phyloP scores from a whole-genome alignment of 1,139 yeast species.

The Candida smagusa region DNA sequence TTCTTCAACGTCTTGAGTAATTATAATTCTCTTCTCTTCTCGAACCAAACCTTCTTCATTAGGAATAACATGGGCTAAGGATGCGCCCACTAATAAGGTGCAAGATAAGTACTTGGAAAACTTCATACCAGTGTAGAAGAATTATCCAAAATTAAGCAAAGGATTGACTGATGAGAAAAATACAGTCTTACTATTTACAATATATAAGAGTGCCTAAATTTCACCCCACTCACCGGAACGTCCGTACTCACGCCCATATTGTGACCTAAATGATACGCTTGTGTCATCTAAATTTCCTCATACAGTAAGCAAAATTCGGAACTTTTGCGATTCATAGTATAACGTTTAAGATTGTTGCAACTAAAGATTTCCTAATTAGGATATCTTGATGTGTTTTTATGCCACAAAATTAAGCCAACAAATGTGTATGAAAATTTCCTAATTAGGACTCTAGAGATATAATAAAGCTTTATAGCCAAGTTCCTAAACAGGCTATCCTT shows the following conservation, averaged over 20 bases:
- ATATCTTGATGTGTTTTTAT: not conserved
- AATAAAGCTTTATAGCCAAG: not conserved
- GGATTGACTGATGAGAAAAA: no score
- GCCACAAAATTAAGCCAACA: slow-evolving; percentile 1
- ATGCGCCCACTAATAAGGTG: slow-evolving; percentile 6
- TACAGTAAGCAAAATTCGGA: no score
- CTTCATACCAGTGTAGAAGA: slow-evolving; percentile 5
- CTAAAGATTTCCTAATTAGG: slow-evolving; percentile 1
- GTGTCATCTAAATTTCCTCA: no score
- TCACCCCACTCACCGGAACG: no score
- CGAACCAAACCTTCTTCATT: slow-evolving; percentile 6
- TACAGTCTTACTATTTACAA: no score
- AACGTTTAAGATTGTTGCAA: not conserved
- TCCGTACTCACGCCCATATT: no score
- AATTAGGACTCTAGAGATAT: slow-evolving; percentile 13
- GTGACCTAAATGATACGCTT: no score
- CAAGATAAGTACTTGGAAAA: slow-evolving; percentile 5
- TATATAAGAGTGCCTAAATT: no score
- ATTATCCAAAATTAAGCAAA: not conserved
- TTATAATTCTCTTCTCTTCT: slow-evolving; percentile 3
- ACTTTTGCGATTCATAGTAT: no score
- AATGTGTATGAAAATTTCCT: slow-evolving; percentile 14
- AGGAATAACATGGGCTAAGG: slow-evolving; percentile 8
- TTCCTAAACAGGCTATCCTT: no score
- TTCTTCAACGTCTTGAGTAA: slow-evolving; percentile 3